Conservation (phyloP, 176 grass and related monocot species). For the Oryza meridionalis region DNA sequence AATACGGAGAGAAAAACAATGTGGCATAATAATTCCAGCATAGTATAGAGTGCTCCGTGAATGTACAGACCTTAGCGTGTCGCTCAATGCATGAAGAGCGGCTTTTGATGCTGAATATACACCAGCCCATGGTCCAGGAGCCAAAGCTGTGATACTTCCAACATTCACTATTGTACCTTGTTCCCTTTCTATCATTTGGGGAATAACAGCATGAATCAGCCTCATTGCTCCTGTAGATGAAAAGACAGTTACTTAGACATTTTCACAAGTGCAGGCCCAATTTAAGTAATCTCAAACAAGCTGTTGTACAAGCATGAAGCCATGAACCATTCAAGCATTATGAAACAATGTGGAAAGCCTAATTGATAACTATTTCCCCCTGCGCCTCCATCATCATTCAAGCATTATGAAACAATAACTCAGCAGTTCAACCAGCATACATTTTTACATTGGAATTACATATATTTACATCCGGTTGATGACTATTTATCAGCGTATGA, state of each 20-base stretch:
- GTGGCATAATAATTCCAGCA: neutral
- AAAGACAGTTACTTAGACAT: neutral
- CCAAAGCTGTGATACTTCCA: slow-evolving; percentile 77
- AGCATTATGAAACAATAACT: neutral
- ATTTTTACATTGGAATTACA: neutral
- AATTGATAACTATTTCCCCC: no score
- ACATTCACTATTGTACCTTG: slow-evolving; percentile 91
- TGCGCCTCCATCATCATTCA: no score
- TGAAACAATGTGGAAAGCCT: no score
- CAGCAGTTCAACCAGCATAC: slow-evolving; percentile 9
- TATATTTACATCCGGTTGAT: neutral
- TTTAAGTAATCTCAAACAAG: slow-evolving; percentile 19
- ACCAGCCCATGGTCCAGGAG: slow-evolving; percentile 94
- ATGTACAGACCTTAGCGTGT: slow-evolving; percentile 73
- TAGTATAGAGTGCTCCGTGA: neutral
- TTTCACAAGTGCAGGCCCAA: neutral
- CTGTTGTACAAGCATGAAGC: neutral
- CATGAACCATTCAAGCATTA: slow-evolving; percentile 8
- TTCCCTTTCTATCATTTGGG: slow-evolving; percentile 80
- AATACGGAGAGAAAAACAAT: neutral
- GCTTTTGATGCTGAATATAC: slow-evolving; percentile 94
- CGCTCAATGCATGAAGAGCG: slow-evolving; percentile 83
- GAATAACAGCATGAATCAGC: slow-evolving; percentile 84
- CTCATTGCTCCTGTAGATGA: slow-evolving; percentile 71
- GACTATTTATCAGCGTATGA: neutral